Evolutionary conservation across 1,284 basidiomycete genomes (phyloP), one percentile per base, ranked within the genome.

Genomic region (Chondrostereum purpureum): DNA sequence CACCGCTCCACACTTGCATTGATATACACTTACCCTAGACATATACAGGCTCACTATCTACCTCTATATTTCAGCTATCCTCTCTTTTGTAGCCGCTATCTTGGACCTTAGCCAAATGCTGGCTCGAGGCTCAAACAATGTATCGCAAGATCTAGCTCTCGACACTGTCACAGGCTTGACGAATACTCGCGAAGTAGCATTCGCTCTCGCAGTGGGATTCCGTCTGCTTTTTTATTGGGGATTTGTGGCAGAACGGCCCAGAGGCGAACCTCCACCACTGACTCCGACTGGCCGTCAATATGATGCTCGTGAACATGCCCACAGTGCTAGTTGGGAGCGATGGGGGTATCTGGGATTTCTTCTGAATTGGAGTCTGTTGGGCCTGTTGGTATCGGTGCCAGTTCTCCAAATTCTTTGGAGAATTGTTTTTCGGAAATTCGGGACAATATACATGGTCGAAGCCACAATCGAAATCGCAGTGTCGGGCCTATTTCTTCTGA

Each of bases 151-250:
- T 12, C 43, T 55, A 13, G 58, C 56, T 17, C 55, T 61, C n/a
- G 52, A 57, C 19, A 52, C 60, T n/a, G 61, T 70, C 40, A 52
- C 60, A 14, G 68, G 67, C 1, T 61, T 80, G 31, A 63, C 76
- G 31, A 70, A 68, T 42, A 62, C 73, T 5, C 77, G 83, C 38
- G 86, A 88, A 58, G 64, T 83, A 20, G 64, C 73, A 41, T 68
- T 80, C 48, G 67, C 79, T 3, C 53, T 84, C 13, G 75, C 83
- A 10, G 58, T 74, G 44, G 79, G 78, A 3, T 62, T 78, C 39
- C 72, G 79, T 35, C 79, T 78, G 55, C 57, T 87, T 13, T 87
- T 80, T 57, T 79, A 80, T 50, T 88, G 85, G 86, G 64, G 62
- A 36, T 76, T 78, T 48, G 76, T 82, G 31, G 70, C 76, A 16